Base-by-base conservation (phyloP, 805 yeast species). In the Saturnispora kantuleensis region DNA sequence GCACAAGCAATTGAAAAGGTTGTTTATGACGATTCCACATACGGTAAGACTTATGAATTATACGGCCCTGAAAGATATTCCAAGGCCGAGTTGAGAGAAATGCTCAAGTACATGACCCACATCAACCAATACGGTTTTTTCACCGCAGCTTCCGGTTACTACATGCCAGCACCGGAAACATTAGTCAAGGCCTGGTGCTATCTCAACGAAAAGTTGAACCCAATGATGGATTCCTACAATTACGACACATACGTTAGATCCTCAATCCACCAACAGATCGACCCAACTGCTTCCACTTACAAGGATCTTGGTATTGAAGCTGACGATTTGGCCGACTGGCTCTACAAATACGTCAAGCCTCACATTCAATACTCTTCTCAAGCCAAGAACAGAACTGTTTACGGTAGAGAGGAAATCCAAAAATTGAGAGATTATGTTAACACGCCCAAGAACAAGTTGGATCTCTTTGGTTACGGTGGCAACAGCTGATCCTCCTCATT, bases 11-110 rank as follows among this genome's bases (percentile, higher is more conserved):
- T 86, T 53, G 93, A 83, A 67, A 73, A 69, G 53, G 84, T 86
- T 53, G 89, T 85, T 9, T 85, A 67, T 60, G 89, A 86, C 60
- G 95, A 86, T 62, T 68, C 84, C 43, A 85, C 95, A 16, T 71
- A 71, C 11, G 95, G 94, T 49, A 73, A 82, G 63, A 71, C 81
- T 41, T 86, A 65, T 63, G 95, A 86, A 65, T 71, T 86, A 51
- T 69, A 66, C 56, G 95, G 95, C 10, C 74, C 79, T n/a, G 83
- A 83, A 62, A 68, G 71, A 55, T 75, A 77, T 61, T 59, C 80
- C 10, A 70, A 73, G 56, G 63, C 64, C 47, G 84, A 84, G 59
- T 72, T 86, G 50, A 74, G 87, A 64, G 80, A 77, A 56, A 68
- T 81, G 77, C 71, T 85, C 52, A 78, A 79, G 59, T 76, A 60